Evolutionary conservation across 2,329 filamentous ascomycete genomes (phyloP), one percentile per base, ranked within the genome.

Genomic region (Aureobasidium sp.): DNA sequence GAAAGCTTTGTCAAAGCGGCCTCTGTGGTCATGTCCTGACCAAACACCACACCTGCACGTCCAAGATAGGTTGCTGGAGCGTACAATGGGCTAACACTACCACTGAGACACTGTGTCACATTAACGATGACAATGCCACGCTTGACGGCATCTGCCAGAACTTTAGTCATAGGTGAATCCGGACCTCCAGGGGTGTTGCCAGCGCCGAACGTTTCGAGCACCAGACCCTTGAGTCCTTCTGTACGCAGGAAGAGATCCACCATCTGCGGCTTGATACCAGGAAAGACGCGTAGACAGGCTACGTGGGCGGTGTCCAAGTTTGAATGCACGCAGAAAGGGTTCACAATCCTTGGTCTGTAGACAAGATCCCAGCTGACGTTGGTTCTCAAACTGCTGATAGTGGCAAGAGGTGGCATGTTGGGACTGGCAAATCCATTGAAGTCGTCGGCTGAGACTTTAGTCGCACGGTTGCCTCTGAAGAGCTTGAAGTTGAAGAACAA

Each of bases 401-500:
- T 86, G 44, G 91, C 92, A 61, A 97, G 78, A 3, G 92, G 90
- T 37, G 88, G 83, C 67, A 85, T 85, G 73, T 96, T 97, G n/a
- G 92, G 92, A 49, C 88, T 91, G 62, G 86, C 88, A 73, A 97
- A 97, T 7, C 91, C 92, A 62, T 90, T 86, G 71, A 95, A 96
- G 59, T 89, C 85, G 62, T 89, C 90, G 6, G 91, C 89, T 14
- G 90, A 92, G 36, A 95, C 85, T 74, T 97, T 97, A 64, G 90
- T 94, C 10, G 89, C 86, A 63, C 92, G 81, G 75, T 96, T 96
- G 16, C 92, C 92, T 30, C 92, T 85, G 76, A 92, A 95, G 25
- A 97, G 82, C 67, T 87, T 90, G 77, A 95, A 89, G 75, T 94
- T 90, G 80, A 97, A 97, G 78, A 95, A 96, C 39, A 97, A 81